phyloP scores from a whole-genome alignment of 305 asterid species.

The Fraxinus nigra region DNA sequence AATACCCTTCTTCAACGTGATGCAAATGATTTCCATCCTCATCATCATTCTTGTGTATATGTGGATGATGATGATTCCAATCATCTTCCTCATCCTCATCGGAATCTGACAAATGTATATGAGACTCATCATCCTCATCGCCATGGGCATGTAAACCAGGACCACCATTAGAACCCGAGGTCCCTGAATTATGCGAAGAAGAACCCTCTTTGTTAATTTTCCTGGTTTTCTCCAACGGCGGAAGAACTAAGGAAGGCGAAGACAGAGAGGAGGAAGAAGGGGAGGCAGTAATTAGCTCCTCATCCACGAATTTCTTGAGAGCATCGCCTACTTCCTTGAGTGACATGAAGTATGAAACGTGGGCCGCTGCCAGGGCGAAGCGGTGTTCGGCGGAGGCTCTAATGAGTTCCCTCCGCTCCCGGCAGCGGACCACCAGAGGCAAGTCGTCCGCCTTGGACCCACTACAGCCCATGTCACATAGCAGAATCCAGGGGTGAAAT shows the following conservation, averaged over 20 bases:
- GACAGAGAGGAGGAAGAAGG: constrained; percentile 57
- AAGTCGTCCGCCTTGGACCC: constrained; percentile 73
- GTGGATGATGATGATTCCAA: constrained; percentile 27
- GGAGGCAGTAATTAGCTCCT: constrained; percentile 57
- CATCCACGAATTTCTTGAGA: constrained; percentile 76
- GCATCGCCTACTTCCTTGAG: constrained; percentile 85
- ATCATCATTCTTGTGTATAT: constrained; percentile 18
- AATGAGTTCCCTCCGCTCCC: constrained; percentile 68
- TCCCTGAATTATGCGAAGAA: constrained; percentile 11
- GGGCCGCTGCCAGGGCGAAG: constrained; percentile 85
- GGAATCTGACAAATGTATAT: constrained; percentile 51
- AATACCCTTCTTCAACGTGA: constrained; percentile 26
- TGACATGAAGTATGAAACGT: constrained; percentile 72
- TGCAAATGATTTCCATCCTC: constrained; percentile 23
- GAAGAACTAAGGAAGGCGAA: constrained; percentile 66
- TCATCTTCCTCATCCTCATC: constrained; percentile 47
- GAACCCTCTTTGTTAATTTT: constrained; percentile 32
- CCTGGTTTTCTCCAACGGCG: constrained; percentile 35
- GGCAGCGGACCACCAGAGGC: constrained; percentile 78
- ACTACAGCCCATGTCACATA: constrained; percentile 66
- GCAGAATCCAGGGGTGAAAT: constrained; percentile 4
- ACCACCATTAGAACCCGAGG: constrained; percentile 28
- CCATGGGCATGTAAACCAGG: constrained; percentile 35
- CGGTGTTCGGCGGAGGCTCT: constrained; percentile 86
- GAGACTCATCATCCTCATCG: constrained; percentile 54